Evolutionary conservation across 495 filamentous ascomycete genomes (phyloP), one percentile per base, ranked within the genome.

Genomic region (Friedmanniomyces simplex): DNA sequence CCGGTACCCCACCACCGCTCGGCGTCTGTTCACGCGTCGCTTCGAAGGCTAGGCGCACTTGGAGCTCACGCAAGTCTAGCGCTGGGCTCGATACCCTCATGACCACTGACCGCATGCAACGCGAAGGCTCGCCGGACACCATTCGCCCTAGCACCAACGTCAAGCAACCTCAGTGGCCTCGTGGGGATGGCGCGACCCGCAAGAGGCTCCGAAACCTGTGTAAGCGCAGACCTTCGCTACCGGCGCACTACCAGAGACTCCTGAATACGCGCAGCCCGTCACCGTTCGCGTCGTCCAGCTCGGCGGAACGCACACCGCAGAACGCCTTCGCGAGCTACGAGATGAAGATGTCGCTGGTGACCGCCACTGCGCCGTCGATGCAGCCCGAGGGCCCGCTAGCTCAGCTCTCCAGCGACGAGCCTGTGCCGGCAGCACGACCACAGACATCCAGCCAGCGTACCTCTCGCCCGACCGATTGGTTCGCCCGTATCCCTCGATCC

Each of bases 11-110:
- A 37, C 93, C 93, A 22, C 93, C 93, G 13, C 76, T 93, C 37
- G 94, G 93, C 8, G 88, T 97, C 32, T 91, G 89, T 64, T 78
- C 85, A 64, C 88, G 89, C 57, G 90, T 98, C 49, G 87, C 90
- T 1, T 80, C 89, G 64, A 84, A 89, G 64, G 88, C 91, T 5
- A 87, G 84, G 71, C 79, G 82, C 65, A 91, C 79, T 55, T 98
- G 94, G 94, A 86, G 80, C 46, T 22, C 26, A 1, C 58, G 55
- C 21, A 59, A 60, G 24, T 4, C 52, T 2, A 58, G 20, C 51
- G 50, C 52, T 43, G 21, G 50, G 16, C 37, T 58, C 13, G 58
- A 55, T 42, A 51, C 48, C 21, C 57, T 56, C 49, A 50, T 60
- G 37, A 28, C 63, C 4, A 54, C 64, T 8, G 55, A 58, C 22